Conservation (phyloP, 2,329 filamentous ascomycete species). For the Penicillium corylophilum region DNA sequence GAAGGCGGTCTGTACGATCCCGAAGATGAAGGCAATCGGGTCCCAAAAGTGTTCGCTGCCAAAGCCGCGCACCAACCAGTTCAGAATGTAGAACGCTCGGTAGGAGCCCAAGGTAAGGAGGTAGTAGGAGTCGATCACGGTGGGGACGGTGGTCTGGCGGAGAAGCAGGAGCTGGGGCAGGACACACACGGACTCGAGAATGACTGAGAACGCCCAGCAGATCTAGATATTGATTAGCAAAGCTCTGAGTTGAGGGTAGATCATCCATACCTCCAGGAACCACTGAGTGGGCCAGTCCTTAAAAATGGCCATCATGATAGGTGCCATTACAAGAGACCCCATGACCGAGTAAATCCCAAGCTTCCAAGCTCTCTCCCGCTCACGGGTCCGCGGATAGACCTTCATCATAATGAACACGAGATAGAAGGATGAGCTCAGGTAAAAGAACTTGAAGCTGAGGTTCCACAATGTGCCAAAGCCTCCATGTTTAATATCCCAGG, state of each 20-base stretch:
- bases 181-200: conserved; percentile 87
- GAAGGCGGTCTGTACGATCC: conserved; percentile 81
- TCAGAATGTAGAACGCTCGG: conserved; percentile 83
- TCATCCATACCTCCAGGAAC: conserved; percentile 42
- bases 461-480: conserved; percentile 21
- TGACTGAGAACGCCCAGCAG: conserved; percentile 83
- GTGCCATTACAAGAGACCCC: conserved; percentile 66
- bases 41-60: conserved; percentile 61
- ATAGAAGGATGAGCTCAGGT: conserved; percentile 79
- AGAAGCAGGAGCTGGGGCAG: conserved; percentile 89
- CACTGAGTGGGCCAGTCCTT: conserved; percentile 45
- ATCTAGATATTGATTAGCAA: conserved; percentile 51
- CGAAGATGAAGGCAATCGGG: conserved; percentile 77
- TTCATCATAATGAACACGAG: conserved; percentile 86
- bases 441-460: conserved; percentile 82
- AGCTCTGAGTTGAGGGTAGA: not conserved
- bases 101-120: conserved; percentile 84
- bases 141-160: conserved; percentile 91
- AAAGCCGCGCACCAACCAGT: conserved; percentile 77
- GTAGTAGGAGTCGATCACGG: conserved; percentile 96
- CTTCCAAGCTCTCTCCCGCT: conserved; percentile 92
- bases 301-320: conserved; percentile 71
- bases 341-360: conserved; percentile 69
- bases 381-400: conserved; percentile 80
- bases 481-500: conserved; percentile 16